Evolutionary conservation across 2,329 filamentous ascomycete species (phyloP).

Genomic region (Ophiostoma triangulosporum): DNA sequence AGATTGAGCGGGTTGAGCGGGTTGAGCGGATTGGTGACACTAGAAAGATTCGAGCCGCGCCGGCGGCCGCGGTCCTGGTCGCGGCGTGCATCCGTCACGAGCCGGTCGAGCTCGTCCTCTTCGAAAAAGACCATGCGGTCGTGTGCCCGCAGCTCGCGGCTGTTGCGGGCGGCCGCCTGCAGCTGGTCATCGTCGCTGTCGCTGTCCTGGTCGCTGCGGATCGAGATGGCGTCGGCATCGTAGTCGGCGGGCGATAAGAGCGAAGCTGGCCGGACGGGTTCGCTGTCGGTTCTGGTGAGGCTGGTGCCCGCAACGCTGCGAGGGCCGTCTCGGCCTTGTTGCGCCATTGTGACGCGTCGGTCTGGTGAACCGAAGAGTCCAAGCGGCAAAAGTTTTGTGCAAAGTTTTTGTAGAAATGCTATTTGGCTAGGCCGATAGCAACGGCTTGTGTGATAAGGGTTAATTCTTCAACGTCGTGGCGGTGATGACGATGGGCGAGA

Average conservation of each 20-base stretch:
- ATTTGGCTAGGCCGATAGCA: neutral
- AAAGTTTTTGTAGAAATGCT: too few species aligned
- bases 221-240: slow-evolving; percentile 55
- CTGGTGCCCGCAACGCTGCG: neutral
- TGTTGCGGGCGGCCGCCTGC: slow-evolving; percentile 50
- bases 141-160: slow-evolving; percentile 54
- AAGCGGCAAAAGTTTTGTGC: too few species aligned
- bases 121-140: slow-evolving; percentile 60
- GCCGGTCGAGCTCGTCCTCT: slow-evolving; percentile 55
- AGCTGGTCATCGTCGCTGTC: slow-evolving; percentile 66
- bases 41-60: slow-evolving; percentile 30
- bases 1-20: slow-evolving; percentile 31
- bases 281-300: neutral
- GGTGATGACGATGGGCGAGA: neutral
- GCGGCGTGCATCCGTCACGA: slow-evolving; percentile 40
- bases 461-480: neutral
- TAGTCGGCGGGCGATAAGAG: slow-evolving; percentile 51
- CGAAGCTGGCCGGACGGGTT: slow-evolving; percentile 17
- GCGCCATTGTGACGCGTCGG: neutral
- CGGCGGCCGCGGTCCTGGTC: slow-evolving; percentile 36
- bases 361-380: neutral
- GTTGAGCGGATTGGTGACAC: slow-evolving; percentile 28
- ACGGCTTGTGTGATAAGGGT: neutral
- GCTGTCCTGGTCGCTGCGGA: slow-evolving; percentile 59
- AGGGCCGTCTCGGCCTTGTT: neutral